Base-by-base conservation (phyloP, 768 basidiomycete genomes). In the Leccinum longicurvipes region DNA sequence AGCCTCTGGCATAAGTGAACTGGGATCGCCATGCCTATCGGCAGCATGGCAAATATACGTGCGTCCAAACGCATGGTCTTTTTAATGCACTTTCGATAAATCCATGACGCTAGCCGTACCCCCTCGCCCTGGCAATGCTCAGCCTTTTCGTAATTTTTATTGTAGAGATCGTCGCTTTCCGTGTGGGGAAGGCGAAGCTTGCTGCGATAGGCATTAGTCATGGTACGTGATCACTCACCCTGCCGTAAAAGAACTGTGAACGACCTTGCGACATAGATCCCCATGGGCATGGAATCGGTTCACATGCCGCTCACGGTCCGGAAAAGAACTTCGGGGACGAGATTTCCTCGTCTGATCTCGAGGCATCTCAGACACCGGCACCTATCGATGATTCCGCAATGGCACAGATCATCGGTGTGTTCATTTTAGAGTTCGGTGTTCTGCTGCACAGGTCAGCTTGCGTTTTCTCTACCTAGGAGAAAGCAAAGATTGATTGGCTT, bases 351-450 rank as follows among this genome's bases (percentile, higher is more conserved):
- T 46, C 69, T 25, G 74, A 77, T 55, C 48, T 68, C 17, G 74
- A 75, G 47, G 58, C 47, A 3, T 61, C 60, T 6, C 24, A 57
- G 42, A 29, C 53, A 27, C 42, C 36, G 2, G n/a, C 36, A 8
- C 47, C 62, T 29, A 65, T 71, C 4, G 71, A 77, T 47, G 79
- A 84, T 36, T 74, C 74, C 19, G 72, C 81, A 3, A 54, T 74
- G 9, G 85, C 91, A 3, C 93, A 95, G 68, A 71, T 94, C 34
- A 78, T 97, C 47, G 94, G 93, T 14, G 80, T 99, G 47, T 91
- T 82, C 31, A 94, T 98, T 55, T 77, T 99, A 47, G 96, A 99
- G 68, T 96, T 97, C 63, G 96, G 96, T 63, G 92, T 98, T 28
- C 70, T 93, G 6, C 72, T 98, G 29, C 94, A 95, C 66, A 90